These are phyloP conservation scores for Podaxis sp. DNA, from an alignment of 768 basidiomycete species.

Conservation along the genomic window DNA sequence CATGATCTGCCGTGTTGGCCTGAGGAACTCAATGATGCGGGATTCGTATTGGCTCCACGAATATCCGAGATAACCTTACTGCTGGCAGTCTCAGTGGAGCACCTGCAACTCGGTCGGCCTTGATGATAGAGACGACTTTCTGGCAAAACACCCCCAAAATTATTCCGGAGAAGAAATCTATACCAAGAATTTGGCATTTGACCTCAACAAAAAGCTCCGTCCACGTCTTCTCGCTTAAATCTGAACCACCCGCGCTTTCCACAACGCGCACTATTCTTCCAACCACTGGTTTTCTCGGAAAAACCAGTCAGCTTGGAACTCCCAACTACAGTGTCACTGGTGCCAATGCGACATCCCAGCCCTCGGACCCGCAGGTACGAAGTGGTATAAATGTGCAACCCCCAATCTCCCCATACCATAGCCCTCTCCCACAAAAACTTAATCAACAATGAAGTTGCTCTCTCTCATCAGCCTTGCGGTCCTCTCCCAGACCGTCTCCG, in stretches of 20 bases:
- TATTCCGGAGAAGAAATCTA: conserved; percentile 1
- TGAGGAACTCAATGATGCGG: too few relatives aligned
- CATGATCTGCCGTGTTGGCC: background rate
- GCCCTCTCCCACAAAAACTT: background rate
- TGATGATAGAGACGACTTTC: background rate
- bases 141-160: background rate
- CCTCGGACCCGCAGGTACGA: background rate
- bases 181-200: background rate
- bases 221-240: background rate
- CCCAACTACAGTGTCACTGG: background rate
- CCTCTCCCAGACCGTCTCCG: conserved; percentile 29
- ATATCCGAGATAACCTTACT: background rate
- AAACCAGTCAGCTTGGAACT: background rate
- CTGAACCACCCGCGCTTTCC: background rate
- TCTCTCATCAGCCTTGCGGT: conserved; percentile 22
- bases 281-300: background rate
- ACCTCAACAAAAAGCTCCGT: background rate
- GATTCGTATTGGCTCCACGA: background rate
- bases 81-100: background rate
- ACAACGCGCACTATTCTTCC: background rate
- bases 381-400: background rate
- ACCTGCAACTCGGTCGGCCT: background rate
- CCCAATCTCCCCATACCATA: background rate
- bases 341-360: background rate
- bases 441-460: conserved; percentile 27